Evolutionary conservation across 805 yeast genomes (phyloP).

Genomic region (Grigorovia humatica): DNA sequence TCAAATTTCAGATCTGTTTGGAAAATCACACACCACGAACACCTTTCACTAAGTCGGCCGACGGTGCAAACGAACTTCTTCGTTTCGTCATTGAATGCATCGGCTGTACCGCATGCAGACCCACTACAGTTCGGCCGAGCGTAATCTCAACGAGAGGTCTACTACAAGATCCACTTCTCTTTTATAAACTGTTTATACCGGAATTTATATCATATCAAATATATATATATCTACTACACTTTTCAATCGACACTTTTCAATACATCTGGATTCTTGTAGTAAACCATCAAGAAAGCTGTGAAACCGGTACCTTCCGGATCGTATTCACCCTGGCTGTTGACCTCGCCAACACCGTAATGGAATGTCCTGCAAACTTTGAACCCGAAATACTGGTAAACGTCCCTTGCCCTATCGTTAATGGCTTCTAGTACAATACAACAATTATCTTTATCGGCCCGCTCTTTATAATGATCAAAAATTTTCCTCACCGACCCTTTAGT

Average conservation of each 20-base stretch:
- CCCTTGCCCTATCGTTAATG: conserved; percentile 23
- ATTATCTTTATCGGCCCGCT: conserved; percentile 22
- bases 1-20: neutral
- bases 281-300: conserved; percentile 24
- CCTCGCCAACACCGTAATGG: conserved; percentile 24
- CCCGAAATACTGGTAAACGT: conserved; percentile 28
- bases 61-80: no score
- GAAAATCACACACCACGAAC: neutral
- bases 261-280: conserved; percentile 4
- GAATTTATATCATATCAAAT: neutral
- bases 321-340: conserved; percentile 18
- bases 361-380: conserved; percentile 21
- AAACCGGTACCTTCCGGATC: conserved; percentile 26
- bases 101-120: no score
- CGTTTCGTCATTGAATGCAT: no score
- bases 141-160: neutral
- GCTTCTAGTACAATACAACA: conserved; percentile 27
- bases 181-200: no score
- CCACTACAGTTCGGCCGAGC: no score
- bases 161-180: neutral
- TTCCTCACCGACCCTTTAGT: conserved; percentile 26
- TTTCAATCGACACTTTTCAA: neutral
- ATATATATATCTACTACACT: neutral
- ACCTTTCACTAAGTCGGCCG: neutral
- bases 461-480: conserved; percentile 22